Conservation (phyloP, 768 basidiomycete species). For the Sarcomyxa edulis region DNA sequence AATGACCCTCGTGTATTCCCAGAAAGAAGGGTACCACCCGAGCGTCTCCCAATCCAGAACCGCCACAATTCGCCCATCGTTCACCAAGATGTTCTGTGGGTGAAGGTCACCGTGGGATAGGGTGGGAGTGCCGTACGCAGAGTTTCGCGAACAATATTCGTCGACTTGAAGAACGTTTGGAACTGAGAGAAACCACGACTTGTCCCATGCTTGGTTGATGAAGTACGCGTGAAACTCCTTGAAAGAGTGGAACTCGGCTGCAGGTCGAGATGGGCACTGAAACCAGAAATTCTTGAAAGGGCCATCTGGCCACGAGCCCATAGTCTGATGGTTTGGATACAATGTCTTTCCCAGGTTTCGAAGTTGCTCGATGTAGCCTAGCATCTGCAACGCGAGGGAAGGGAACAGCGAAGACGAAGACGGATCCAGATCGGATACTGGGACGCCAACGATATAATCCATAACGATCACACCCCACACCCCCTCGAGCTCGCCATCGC, state of each 20-base stretch:
- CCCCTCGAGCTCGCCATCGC: too few species aligned
- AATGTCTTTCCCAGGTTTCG: too few species aligned
- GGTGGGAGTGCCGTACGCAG: too few species aligned
- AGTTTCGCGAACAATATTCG: too few species aligned
- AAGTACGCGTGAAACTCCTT: too few species aligned
- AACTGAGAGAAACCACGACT: too few species aligned
- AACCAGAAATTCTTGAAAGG: neutral
- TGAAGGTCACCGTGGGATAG: slow-evolving; percentile 36
- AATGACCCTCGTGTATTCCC: slow-evolving; percentile 23
- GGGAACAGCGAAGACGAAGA: neutral
- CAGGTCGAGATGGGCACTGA: too few species aligned
- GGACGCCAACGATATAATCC: slow-evolving; percentile 4
- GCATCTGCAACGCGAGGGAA: neutral
- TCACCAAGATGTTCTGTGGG: slow-evolving; percentile 33
- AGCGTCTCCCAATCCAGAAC: slow-evolving; percentile 29
- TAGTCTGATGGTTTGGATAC: neutral
- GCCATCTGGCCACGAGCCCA: slow-evolving; percentile 1
- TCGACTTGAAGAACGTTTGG: too few species aligned
- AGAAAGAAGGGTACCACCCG: slow-evolving; percentile 28
- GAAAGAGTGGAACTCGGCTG: too few species aligned
- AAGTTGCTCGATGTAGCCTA: neutral
- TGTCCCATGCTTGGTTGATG: too few species aligned
- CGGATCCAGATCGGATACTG: slow-evolving; percentile 1
- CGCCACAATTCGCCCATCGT: slow-evolving; percentile 18
- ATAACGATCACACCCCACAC: slow-evolving; percentile 6